Evolutionary conservation across 2,329 filamentous ascomycete genomes (phyloP), one percentile per base, ranked within the genome.

Genomic region (Sclerotinia trifoliorum): DNA sequence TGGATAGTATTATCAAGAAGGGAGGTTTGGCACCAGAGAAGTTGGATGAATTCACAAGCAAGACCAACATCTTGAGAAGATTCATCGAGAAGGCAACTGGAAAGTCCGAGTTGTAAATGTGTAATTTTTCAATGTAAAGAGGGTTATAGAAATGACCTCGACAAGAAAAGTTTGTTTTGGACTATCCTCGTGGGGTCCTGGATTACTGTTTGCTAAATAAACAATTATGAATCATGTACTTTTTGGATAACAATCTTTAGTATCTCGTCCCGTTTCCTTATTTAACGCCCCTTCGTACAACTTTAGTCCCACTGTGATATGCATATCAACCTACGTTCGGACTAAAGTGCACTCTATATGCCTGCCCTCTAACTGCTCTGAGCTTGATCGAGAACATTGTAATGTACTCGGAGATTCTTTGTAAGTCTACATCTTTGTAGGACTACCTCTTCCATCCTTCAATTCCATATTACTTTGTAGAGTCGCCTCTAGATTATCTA

Each of bases 21-120:
- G 93, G 94, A 71, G 92, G 92, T 70, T 84, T 97, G 62, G 91
- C 91, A 6, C 88, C 88, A 35, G 84, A 90, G 80, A 98, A 98
- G 89, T 79, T 93, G 55, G 94, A 98, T 77, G 94, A 98, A 81
- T 81, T 98, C 73, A 88, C 89, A 69, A 88, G 85, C 80, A 92
- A 96, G 83, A 90, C 88, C 80, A 98, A 98, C 82, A 92, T 98
- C 73, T 84, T 98, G 69, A 86, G 86, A 78, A 90, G 86, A 80
- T 98, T 97, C 79, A 80, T 88, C 70, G 81, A 86, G 73, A 83
- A 87, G 79, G 82, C 83, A 68, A 81, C 84, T 71, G 84, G 85
- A 73, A 93, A 93, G 85, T 89, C 77, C 70, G 79, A 80, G 73
- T 74, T 81, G 73, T 81, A 79, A 78, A 65, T 51, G 32, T 44